Conservation (phyloP, 1,284 basidiomycete genomes). For the Peniophora sp. region DNA sequence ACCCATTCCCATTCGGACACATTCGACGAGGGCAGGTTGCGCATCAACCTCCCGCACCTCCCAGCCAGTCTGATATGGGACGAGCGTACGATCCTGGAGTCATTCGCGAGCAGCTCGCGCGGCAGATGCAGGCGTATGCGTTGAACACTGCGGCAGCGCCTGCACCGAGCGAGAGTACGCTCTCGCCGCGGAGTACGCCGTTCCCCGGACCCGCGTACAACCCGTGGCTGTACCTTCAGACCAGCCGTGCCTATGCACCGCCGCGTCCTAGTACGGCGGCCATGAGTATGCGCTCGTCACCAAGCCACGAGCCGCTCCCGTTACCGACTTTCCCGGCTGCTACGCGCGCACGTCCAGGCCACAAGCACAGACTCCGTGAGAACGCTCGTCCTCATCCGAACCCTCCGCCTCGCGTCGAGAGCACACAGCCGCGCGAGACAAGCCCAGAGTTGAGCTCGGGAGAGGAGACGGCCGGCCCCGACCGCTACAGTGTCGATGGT, state of each 20-base stretch:
- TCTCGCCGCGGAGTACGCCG: constrained; percentile 65
- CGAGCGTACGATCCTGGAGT: constrained; percentile 33
- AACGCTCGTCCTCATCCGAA: constrained; percentile 23
- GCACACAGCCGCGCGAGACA: constrained; percentile 72
- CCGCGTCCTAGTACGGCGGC: constrained; percentile 32
- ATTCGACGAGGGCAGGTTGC: constrained; percentile 44
- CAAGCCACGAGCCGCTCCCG: constrained; percentile 62
- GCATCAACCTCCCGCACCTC: constrained; percentile 21
- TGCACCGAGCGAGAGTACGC: constrained; percentile 57
- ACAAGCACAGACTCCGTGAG: constrained; percentile 26
- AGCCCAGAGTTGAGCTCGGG: constrained; percentile 52
- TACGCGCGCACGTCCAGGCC: constrained; percentile 20
- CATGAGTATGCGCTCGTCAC: constrained; percentile 58
- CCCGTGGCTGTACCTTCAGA: constrained; percentile 58
- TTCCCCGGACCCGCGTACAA: constrained; percentile 54
- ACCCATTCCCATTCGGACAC: constrained; percentile 68
- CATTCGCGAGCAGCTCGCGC: constrained; percentile 59
- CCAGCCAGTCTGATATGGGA: constrained; percentile 2
- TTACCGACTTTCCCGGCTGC: constrained; percentile 32
- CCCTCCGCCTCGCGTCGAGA: constrained; percentile 67
- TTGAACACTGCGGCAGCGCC: constrained; percentile 51
- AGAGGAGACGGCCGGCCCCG: constrained; percentile 51
- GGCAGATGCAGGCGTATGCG: constrained; percentile 71
- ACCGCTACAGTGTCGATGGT: constrained; percentile 7
- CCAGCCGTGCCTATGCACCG: constrained; percentile 29